A percentile compares a stretch with the other conserved stretches of the same genome.
These are phyloP conservation scores for Capronia coronata DNA, from an alignment of 2,329 filamentous ascomycete species.

Conservation along the genomic window DNA sequence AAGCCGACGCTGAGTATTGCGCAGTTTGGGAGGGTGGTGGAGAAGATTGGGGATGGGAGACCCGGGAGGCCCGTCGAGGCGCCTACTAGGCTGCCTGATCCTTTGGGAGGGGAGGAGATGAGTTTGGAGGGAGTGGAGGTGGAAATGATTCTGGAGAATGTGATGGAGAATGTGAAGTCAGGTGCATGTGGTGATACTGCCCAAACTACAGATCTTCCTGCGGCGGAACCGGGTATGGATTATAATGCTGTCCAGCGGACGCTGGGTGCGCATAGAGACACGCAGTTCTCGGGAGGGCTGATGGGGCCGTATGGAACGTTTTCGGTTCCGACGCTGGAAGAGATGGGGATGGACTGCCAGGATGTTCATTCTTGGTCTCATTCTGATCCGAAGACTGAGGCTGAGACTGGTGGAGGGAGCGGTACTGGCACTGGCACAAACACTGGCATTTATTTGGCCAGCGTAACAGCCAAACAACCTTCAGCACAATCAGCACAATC, in stretches of 20 bases:
- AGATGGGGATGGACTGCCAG: conserved; percentile 56
- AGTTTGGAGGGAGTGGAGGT: conserved; percentile 39
- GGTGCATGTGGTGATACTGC: no score
- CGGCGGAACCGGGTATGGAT: conserved; percentile 42
- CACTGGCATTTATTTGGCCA: no score
- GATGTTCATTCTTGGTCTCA: no score
- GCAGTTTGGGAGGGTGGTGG: conserved; percentile 58
- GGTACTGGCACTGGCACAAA: no score
- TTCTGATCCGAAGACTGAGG: background rate
- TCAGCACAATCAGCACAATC: no score
- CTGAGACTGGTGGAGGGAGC: background rate
- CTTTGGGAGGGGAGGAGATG: conserved; percentile 48
- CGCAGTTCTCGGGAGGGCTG: conserved; percentile 51
- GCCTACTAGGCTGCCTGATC: conserved; percentile 56
- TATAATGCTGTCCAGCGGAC: conserved; percentile 51
- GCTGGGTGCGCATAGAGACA: conserved; percentile 40
- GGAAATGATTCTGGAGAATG: no score
- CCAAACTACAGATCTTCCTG: background rate
- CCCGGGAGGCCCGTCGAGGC: conserved; percentile 56
- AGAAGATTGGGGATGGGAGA: conserved; percentile 43
- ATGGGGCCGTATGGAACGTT: conserved; percentile 65
- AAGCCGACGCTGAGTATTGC: conserved; percentile 69
- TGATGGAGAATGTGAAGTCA: no score
- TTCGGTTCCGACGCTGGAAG: conserved; percentile 61
- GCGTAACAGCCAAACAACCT: no score